Conservation (phyloP, 73 alveolate genomes). For the Symbiodinium pilosum region DNA sequence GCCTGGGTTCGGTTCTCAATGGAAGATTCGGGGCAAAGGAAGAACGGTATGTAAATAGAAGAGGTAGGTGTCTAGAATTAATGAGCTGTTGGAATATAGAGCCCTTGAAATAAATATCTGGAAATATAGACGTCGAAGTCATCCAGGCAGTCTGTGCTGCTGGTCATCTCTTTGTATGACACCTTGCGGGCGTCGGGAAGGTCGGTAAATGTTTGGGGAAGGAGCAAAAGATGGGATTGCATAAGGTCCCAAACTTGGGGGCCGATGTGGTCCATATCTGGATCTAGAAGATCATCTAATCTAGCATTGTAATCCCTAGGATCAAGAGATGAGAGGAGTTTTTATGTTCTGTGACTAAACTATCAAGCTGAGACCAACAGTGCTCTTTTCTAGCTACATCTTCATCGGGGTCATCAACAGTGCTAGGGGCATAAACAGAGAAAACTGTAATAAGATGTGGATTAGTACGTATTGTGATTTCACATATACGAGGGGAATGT, state of each 20-base stretch:
- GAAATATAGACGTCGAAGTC: too few relatives aligned
- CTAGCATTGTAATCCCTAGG: background rate
- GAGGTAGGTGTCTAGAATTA: background rate
- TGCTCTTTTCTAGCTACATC: background rate
- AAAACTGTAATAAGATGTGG: background rate
- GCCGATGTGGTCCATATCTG: background rate
- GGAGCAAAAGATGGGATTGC: too few relatives aligned
- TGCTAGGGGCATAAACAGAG: background rate
- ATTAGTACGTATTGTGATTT: background rate
- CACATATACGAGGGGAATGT: background rate
- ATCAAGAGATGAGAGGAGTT: background rate
- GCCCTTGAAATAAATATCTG: background rate
- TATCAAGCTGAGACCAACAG: background rate
- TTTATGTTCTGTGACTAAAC: background rate
- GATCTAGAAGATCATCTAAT: background rate
- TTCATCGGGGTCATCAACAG: background rate
- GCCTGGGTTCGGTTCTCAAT: too few relatives aligned
- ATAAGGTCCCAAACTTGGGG: background rate
- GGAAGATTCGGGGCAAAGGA: too few relatives aligned
- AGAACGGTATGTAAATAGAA: too few relatives aligned
- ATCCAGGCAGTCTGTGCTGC: background rate
- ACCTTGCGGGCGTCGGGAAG: too few relatives aligned
- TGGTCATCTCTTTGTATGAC: background rate
- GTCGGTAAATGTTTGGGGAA: too few relatives aligned
- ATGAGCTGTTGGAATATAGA: background rate